phyloP scores from a whole-genome alignment of 1,284 basidiomycete species.

The Sanghuangporus sanghuang region DNA sequence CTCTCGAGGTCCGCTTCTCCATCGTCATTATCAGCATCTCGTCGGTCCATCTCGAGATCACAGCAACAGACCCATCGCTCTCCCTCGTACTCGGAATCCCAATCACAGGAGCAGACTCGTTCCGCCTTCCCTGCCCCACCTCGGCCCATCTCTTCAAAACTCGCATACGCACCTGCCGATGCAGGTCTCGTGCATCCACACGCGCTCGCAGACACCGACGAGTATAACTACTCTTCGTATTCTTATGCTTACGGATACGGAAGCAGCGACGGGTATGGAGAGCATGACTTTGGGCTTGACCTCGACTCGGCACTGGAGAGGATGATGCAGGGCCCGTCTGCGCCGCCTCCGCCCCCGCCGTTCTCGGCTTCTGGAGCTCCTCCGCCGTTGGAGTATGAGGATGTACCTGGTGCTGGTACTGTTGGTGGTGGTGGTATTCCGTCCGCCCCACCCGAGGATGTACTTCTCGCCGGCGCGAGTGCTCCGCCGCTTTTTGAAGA shows the following conservation, averaged over 20 bases:
- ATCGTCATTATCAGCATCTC: background rate
- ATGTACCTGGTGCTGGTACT: constrained; percentile 28
- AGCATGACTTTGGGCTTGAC: background rate
- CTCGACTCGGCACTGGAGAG: background rate
- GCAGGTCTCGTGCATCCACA: background rate
- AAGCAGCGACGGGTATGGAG: background rate
- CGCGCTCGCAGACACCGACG: background rate
- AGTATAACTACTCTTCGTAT: background rate
- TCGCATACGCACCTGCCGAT: constrained; percentile 4
- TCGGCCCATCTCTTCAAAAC: constrained; percentile 1
- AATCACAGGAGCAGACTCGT: background rate
- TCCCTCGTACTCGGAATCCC: background rate
- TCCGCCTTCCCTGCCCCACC: constrained; percentile 8
- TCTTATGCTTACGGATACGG: background rate
- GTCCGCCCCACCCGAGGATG: constrained; percentile 38
- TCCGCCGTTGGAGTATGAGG: constrained; percentile 37
- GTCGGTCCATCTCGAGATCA: background rate
- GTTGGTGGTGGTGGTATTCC: constrained; percentile 25
- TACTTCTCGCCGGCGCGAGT: constrained; percentile 23
- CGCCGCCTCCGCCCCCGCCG: constrained; percentile 37
- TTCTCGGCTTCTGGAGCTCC: constrained; percentile 32
- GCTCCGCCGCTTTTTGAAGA: constrained; percentile 32
- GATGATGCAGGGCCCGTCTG: background rate
- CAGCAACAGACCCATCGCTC: background rate
- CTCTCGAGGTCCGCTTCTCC: background rate